Evolutionary conservation across 2,329 filamentous ascomycete species (phyloP).

Genomic region (Cryphonectria carpinicola): DNA sequence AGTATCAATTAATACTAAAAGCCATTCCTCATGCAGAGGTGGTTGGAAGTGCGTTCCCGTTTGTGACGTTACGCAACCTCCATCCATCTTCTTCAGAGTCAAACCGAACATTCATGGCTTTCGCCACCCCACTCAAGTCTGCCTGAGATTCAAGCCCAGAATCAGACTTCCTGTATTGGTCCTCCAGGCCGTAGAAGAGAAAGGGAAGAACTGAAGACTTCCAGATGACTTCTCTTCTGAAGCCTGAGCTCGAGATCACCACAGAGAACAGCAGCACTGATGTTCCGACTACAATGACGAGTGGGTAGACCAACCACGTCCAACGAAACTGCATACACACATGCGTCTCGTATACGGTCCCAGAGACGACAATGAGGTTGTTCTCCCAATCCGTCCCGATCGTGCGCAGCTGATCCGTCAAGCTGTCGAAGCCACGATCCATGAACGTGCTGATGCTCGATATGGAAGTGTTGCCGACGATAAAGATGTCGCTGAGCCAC

Average conservation of each 20-base stretch:
- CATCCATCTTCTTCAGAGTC: background rate
- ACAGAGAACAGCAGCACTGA: background rate
- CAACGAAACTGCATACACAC: background rate
- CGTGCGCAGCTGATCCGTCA: background rate
- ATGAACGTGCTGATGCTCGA: slow-evolving; percentile 5
- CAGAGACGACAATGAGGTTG: background rate
- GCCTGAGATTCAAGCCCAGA: background rate
- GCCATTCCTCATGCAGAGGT: background rate
- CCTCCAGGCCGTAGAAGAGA: slow-evolving; percentile 1
- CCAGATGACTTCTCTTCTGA: slow-evolving; percentile 1
- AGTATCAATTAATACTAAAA: background rate
- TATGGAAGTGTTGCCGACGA: slow-evolving; percentile 1
- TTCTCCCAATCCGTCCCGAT: background rate
- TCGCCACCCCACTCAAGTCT: background rate
- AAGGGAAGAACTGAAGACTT: slow-evolving; percentile 1
- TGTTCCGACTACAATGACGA: background rate
- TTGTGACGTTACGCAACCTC: background rate
- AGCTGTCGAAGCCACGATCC: slow-evolving; percentile 5
- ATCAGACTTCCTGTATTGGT: background rate
- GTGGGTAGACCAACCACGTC: slow-evolving; percentile 6
- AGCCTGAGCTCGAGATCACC: background rate
- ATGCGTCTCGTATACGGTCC: background rate
- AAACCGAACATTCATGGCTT: background rate
- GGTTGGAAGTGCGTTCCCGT: background rate
- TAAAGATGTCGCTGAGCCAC: slow-evolving; percentile 5